Conservation (phyloP, 768 basidiomycete genomes). For the Porphyrellus cyaneotinctus region DNA sequence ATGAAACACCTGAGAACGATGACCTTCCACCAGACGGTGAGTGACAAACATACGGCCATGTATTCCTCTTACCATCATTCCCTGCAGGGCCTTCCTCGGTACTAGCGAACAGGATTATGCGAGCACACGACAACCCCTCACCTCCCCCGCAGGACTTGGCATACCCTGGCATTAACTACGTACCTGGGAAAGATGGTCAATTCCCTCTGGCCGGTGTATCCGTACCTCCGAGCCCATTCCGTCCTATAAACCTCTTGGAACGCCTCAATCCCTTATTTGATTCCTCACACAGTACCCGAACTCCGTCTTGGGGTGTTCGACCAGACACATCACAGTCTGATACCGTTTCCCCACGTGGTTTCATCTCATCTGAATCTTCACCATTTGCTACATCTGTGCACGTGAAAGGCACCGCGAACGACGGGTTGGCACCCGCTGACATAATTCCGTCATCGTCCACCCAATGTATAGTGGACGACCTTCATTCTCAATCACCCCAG, state of each 20-base stretch:
- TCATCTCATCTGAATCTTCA: constrained; percentile 42
- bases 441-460: constrained; percentile 8
- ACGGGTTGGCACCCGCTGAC: constrained; percentile 1
- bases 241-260: constrained; percentile 30
- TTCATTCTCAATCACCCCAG: constrained; percentile 21
- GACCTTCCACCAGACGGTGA: constrained; percentile 44
- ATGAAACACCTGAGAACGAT: constrained; percentile 50
- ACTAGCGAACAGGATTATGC: constrained; percentile 60
- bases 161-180: constrained; percentile 13
- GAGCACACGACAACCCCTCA: constrained; percentile 74
- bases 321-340: neutral
- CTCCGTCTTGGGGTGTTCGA: constrained; percentile 1
- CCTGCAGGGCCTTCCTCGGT: constrained; percentile 60
- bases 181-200: constrained; percentile 15
- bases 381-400: constrained; percentile 16
- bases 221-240: constrained; percentile 31
- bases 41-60: constrained; percentile 3
- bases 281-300: neutral
- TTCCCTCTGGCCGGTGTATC: constrained; percentile 14
- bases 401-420: neutral
- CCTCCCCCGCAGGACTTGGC: constrained; percentile 45
- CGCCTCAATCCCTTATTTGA: constrained; percentile 14
- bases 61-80: constrained; percentile 8
- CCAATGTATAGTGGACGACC: constrained; percentile 18
- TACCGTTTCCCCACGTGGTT: constrained; percentile 26